Evolutionary conservation across 2,329 filamentous ascomycete genomes (phyloP), one percentile per base, ranked within the genome.

Genomic region (Colletotrichum kahawae): DNA sequence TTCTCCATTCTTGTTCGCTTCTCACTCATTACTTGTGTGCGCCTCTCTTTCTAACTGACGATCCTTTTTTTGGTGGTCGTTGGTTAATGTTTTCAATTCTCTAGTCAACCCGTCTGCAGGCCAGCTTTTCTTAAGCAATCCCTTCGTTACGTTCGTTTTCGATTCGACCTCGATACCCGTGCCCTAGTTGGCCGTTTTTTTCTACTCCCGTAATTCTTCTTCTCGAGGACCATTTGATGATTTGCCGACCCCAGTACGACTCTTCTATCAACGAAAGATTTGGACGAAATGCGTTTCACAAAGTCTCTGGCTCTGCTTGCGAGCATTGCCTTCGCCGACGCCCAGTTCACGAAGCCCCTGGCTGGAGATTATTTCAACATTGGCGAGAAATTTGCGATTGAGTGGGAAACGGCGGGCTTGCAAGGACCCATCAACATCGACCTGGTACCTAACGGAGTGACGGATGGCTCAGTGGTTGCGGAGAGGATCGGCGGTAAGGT

Each of bases 351-450:
- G 54, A 77, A 74, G 38, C 77, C 77, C 6, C 38, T 68, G 18
- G 63, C 56, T 13, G 70, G 74, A 24, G 71, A 66, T 71, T 67
- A 48, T 9, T 31, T 75, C 36, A 56, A 67, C 21, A n/a, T 77
- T 9, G 76, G 74, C 38, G 51, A 77, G 60, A 65, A 69, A 14
- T 75, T 79, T 43, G 56, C 77, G 43, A 77, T 79, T 62, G 71
- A 68, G 27, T 79, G 79, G 78, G 73, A 78, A 24, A 78, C 76
- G 18, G 54, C 71, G 7, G 77, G 78, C 21, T 75, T 80, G 6
- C 64, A 77, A 8, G 77, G 68, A 12, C 79, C 79, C 4, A 59
- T 80, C 43, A 71, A 77, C 12, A 78, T 80, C 67, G 71, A 78
- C 64, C 64, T 80, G 27, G 76, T 80, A 5, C 78, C 79, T 0